Base-by-base conservation (phyloP, 1,284 basidiomycete species). In the Cystobasidium slooffiae region DNA sequence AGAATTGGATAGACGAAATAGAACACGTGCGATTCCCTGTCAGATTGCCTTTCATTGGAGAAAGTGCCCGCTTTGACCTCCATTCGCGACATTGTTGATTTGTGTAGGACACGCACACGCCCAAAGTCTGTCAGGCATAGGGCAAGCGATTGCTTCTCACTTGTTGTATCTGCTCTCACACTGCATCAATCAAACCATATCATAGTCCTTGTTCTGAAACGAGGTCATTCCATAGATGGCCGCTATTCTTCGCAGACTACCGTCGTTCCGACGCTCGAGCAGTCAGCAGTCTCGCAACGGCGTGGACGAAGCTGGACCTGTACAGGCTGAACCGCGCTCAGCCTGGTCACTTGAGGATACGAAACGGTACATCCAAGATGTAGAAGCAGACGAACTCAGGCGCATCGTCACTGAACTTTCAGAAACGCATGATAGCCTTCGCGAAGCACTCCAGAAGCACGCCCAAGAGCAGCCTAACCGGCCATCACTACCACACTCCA, bases 261-360 rank as follows among this genome's bases (percentile, higher is more conserved):
- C 68, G 22, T 69, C 68, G 12, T 69, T 69, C 39, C 9, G 68
- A 8, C 53, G 68, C 16, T 61, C 55, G 10, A 47, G 12, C 64
- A 53, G 51, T n/a, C 64, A 55, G 51, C 47, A 66, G 47, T n/a
- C 18, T 14, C 14, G 18, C 16, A 44, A 6, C 6, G 18, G 14
- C 37, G 44, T 43, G n/a, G 51, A 52, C 41, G 51, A 31, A 16
- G 24, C 7, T 9, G 47, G 58, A 44, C 24, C 16, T 16, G 20
- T 12, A 47, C 52, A 67, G 47, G 7, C 39, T 20, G 6, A 18
- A 43, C 4, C 9, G 7, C 20, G 7, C n/a, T 7, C 56, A 6
- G 20, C n/a, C 18, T 59, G 56, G 56, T 41, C 56, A 18, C 37
- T 59, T 18, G 56, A 59, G 16, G 56, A 59, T 41, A 39, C 56